Percentiles rank a stretch among this genome's conserved stretches.
phyloP scores from a whole-genome alignment of 345 rosid genomes.

The Laguncularia racemosa region DNA sequence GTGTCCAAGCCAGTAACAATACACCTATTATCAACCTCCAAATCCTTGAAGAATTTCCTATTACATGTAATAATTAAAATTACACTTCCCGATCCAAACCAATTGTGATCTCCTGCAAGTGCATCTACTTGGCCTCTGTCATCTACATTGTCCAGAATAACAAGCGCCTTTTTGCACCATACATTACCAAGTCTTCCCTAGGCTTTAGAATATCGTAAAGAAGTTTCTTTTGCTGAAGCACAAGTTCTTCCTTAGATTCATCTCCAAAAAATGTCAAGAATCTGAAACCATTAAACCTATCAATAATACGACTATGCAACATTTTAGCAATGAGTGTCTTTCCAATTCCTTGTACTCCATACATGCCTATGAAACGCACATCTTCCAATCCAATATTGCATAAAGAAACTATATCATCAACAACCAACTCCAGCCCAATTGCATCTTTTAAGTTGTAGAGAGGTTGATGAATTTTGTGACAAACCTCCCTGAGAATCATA shows the following conservation, averaged over 20 bases:
- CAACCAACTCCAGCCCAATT: neutral
- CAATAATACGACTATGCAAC: neutral
- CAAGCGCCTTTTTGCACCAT: neutral
- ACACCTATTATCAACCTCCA: neutral
- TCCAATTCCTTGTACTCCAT: conserved; percentile 7
- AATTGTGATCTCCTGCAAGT: neutral
- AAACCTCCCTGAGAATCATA: neutral
- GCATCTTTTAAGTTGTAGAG: neutral
- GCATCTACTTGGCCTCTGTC: neutral
- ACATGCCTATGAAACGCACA: conserved; percentile 2
- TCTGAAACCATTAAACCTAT: conserved; percentile 9
- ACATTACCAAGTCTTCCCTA: neutral
- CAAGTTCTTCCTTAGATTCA: neutral
- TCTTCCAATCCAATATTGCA: neutral
- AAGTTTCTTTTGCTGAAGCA: conserved; percentile 5
- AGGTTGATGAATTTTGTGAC: neutral
- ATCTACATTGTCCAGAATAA: conserved; percentile 6
- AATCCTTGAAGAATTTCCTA: neutral
- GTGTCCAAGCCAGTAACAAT: neutral
- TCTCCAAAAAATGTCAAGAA: conserved; percentile 6
- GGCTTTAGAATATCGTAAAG: conserved; percentile 1
- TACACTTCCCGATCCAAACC: conserved; percentile 8
- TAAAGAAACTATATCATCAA: neutral
- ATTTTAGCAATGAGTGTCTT: conserved; percentile 9
- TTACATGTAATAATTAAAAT: conserved; percentile 8